A percentile compares a stretch with the other conserved stretches of the same genome.
Conservation (phyloP, 1,284 basidiomycete species). For the Trichosporon sp. region DNA sequence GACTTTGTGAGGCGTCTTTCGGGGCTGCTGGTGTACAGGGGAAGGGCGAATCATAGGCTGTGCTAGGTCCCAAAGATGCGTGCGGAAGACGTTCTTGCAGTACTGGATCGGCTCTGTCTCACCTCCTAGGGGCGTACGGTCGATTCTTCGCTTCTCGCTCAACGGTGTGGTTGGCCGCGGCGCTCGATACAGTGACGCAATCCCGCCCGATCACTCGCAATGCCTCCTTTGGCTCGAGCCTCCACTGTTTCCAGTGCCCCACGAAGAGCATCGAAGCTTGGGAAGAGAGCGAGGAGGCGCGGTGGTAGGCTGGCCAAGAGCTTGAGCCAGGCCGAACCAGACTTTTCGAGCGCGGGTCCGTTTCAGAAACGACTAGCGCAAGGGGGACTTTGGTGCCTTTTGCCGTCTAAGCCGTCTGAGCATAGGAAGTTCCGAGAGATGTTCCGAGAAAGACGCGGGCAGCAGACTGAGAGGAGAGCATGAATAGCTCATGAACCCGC, state of each 20-base stretch:
- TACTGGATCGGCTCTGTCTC: not conserved
- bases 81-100: not conserved
- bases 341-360: not conserved
- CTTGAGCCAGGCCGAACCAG: not conserved
- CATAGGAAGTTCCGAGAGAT: too few species aligned
- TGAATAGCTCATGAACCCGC: conserved; percentile 5
- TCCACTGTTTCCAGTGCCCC: not conserved
- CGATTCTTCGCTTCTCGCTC: too few species aligned
- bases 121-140: too few species aligned
- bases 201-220: too few species aligned
- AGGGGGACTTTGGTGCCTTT: too few species aligned
- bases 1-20: not conserved
- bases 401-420: too few species aligned
- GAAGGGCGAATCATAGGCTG: not conserved
- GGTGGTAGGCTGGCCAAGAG: not conserved
- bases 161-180: too few species aligned
- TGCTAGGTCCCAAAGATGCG: too few species aligned
- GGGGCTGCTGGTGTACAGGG: not conserved
- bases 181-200: too few species aligned
- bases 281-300: not conserved
- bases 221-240: not conserved
- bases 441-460: too few species aligned
- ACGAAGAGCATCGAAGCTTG: not conserved
- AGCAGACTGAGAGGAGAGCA: not conserved
- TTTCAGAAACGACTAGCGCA: not conserved